Evolutionary conservation across 2,329 filamentous ascomycete species (phyloP), one percentile per base, ranked within the genome.

Genomic region (Claviceps capensis): DNA sequence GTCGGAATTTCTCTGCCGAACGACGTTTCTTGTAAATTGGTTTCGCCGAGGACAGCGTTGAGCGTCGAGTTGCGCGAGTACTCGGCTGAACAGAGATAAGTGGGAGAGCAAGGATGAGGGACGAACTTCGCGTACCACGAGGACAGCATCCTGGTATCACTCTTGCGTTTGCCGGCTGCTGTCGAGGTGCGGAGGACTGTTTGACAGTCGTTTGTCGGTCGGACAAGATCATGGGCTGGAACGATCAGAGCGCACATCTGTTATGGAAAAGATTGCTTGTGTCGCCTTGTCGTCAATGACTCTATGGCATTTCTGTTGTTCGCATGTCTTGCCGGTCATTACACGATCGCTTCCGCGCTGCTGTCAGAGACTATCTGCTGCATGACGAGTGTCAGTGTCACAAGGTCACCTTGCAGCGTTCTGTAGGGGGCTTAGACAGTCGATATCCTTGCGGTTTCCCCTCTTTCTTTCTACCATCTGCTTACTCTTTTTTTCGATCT

Each of bases 321-420:
- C 38, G 23, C 38, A 13, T n/a, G 14, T 36, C 36, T 47, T 52
- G 30, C 19, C 34, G 19, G 22, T 37, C 40, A 41, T 43, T 17
- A 42, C 16, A 23, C 37, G 37, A 19, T 22, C 41, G 30, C 13
- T 30, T 45, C 9, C 36, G 36, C 36, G 7, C 30, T 51, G 50
- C 19, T 30, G 34, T 41, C 46, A 11, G 30, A 34, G 43, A 47
- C 23, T 5, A 41, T 36, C 22, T 22, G n/a, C 37, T 43, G 50
- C 44, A 47, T 51, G 23, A 46, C 50, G 44, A 47, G 43, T 41
- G 45, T 49, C 40, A 47, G 43, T 41, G 45, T 49, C 40, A 49
- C 48, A 44, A 22, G 8, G 17, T 43, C 37, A 22, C 41, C 37
- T 22, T 48, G 23, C 19, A 42, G 36, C n/a, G 30, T 36, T 44